Percentiles rank a stretch among this genome's conserved stretches.
Evolutionary conservation across 2,329 filamentous ascomycete genomes (phyloP).

Genomic region (Alternaria tenuissima): DNA sequence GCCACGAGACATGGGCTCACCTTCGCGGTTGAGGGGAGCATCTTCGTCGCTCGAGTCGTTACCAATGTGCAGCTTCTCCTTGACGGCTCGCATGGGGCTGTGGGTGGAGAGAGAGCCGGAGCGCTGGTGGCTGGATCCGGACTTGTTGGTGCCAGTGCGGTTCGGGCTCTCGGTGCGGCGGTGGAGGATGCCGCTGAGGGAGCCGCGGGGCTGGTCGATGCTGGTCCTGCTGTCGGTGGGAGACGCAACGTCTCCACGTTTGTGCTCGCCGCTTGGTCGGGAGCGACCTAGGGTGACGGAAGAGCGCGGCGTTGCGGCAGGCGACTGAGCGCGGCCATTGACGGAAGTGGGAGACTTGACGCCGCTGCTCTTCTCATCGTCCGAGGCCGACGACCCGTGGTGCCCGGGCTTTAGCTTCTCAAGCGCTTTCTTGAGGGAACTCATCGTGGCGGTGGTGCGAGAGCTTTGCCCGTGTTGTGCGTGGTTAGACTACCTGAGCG

Average conservation of each 20-base stretch:
- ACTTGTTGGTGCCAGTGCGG: constrained; percentile 32
- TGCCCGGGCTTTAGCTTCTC: constrained; percentile 52
- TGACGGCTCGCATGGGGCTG: constrained; percentile 52
- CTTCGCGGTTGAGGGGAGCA: constrained; percentile 58
- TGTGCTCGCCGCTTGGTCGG: constrained; percentile 46
- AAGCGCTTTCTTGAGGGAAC: constrained; percentile 58
- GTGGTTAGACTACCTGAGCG: constrained; percentile 38
- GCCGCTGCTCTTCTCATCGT: constrained; percentile 46
- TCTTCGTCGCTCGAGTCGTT: constrained; percentile 46
- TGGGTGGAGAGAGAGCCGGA: constrained; percentile 40
- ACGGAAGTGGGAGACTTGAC: constrained; percentile 38
- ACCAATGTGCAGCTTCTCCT: constrained; percentile 52
- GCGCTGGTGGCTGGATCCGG: constrained; percentile 21
- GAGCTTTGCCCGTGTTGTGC: constrained; percentile 34
- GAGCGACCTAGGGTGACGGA: constrained; percentile 37
- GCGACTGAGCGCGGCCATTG: constrained; percentile 38
- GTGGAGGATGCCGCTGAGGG: constrained; percentile 47
- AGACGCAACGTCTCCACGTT: constrained; percentile 39
- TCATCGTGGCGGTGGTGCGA: constrained; percentile 26
- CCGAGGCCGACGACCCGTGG: constrained; percentile 41
- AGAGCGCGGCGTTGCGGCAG: constrained; percentile 37
- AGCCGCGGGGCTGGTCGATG: constrained; percentile 38
- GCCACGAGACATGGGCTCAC: constrained; percentile 59
- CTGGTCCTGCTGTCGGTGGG: constrained; percentile 43
- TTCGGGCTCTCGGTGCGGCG: constrained; percentile 49